Evolutionary conservation across 2,329 filamentous ascomycete genomes (phyloP), one percentile per base, ranked within the genome.

Genomic region (Exophiala bonariae): DNA sequence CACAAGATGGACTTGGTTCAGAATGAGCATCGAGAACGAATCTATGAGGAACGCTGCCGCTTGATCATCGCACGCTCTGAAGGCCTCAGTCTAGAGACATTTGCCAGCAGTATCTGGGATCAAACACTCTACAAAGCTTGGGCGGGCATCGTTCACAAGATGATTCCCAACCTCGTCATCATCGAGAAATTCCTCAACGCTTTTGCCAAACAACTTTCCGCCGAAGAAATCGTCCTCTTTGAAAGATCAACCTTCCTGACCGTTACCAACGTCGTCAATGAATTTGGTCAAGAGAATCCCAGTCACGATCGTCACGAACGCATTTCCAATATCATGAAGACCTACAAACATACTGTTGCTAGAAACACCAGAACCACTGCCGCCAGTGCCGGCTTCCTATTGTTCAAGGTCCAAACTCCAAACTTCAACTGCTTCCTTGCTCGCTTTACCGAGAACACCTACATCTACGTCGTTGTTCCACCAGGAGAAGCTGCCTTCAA

Each of bases 1-100:
- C 93, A 99, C 83, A 99, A 99, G 72, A 96, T 99, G 87, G 93
- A 99, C 66, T 81, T 99, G 19, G 89, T 97, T 39, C 87, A 91
- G 58, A 81, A 84, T 31, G 81, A 86, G 47, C 82, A 86, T 58
- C 87, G 91, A 51, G 85, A 90, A 63, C 75, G 82, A 49, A 82
- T 96, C 55, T 96, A 95, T 68, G 85, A 92, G 53, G 87, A 95
- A 61, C 85, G 89, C 51, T 85, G 90, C 18, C 77, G 81, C 22
- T 75, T 90, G 45, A 88, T 96, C 54, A 81, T 85, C 48, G 80
- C 83, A 55, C 88, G 89, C 63, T 91, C 87, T 46, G 79, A 81
- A 47, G 70, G 76, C 14, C 82, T 95, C 65, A 80, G 85, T 55
- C 79, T 96, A 51, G 88, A 89, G 49, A 90, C 91, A 50, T 97